These are phyloP conservation scores for Cornus kousa DNA, from an alignment of 148 eudicot species.

Conservation along the genomic window DNA sequence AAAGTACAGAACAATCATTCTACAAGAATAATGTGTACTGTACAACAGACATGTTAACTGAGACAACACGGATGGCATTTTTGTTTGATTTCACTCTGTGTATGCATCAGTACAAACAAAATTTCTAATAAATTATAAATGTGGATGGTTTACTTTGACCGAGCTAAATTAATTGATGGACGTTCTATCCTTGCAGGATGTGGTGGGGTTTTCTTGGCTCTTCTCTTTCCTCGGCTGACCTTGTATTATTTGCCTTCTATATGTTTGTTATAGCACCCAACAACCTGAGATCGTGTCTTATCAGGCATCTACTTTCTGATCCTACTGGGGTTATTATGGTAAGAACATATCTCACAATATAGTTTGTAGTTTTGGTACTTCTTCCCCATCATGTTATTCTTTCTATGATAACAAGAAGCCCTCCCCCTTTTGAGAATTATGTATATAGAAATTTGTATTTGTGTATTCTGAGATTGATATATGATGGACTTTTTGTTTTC, in stretches of 20 bases:
- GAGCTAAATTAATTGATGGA: neutral
- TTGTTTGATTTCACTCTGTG: neutral
- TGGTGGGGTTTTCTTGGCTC: conserved; percentile 94
- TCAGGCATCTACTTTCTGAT: conserved; percentile 83
- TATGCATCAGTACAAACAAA: neutral
- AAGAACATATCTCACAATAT: conserved; percentile 66
- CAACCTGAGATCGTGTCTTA: conserved; percentile 71
- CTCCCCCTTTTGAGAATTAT: neutral
- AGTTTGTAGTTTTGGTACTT: conserved; percentile 13
- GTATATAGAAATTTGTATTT: neutral
- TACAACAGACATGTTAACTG: neutral
- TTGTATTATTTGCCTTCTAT: conserved; percentile 73
- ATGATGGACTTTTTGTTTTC: neutral
- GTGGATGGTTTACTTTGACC: neutral
- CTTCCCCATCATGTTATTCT: neutral
- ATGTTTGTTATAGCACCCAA: conserved; percentile 93
- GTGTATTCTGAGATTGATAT: neutral
- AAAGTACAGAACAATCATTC: too few species aligned
- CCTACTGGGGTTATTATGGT: conserved; percentile 86
- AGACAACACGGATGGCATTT: neutral
- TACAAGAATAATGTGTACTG: neutral
- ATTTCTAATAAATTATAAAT: neutral
- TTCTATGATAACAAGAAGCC: neutral
- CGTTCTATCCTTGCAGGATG: conserved; percentile 64
- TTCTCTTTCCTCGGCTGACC: conserved; percentile 76